Conservation (phyloP, 2,329 filamentous ascomycete species). For the Sodiomyces alkalinus region DNA sequence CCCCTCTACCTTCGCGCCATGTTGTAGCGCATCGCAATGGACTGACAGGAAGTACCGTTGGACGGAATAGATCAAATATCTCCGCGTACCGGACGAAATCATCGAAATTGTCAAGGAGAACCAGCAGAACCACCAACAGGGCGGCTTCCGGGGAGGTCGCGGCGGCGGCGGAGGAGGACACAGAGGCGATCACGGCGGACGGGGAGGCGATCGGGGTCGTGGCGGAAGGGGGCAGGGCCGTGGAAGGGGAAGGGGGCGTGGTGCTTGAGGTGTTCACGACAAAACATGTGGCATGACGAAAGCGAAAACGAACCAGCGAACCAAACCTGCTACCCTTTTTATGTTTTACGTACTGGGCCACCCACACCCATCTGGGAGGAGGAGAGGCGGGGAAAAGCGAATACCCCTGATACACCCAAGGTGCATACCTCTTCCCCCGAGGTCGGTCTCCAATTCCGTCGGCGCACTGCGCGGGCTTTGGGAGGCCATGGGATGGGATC, state of each 20-base stretch:
- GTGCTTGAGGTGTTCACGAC: constrained; percentile 3
- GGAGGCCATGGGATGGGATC: too few relatives aligned
- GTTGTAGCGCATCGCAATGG: not conserved
- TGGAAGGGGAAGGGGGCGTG: constrained; percentile 3
- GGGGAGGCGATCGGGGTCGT: constrained; percentile 39
- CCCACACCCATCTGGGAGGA: too few relatives aligned
- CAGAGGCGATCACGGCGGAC: constrained; percentile 41
- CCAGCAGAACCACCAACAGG: constrained; percentile 57
- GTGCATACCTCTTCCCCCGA: too few relatives aligned
- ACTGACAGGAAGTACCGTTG: not conserved
- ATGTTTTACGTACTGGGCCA: too few relatives aligned
- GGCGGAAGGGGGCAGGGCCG: constrained; percentile 26
- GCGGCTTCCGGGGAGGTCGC: constrained; percentile 49
- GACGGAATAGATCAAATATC: constrained; percentile 78
- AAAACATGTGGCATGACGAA: not conserved
- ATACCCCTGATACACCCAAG: too few relatives aligned
- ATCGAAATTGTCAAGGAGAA: constrained; percentile 89
- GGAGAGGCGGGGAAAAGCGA: too few relatives aligned
- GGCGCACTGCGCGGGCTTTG: too few relatives aligned
- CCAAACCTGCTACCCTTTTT: too few relatives aligned
- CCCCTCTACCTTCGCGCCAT: not conserved
- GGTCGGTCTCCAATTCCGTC: too few relatives aligned
- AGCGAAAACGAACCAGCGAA: too few relatives aligned
- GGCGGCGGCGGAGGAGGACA: too few relatives aligned
- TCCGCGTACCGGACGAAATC: constrained; percentile 91